Evolutionary conservation across 805 yeast species (phyloP), one percentile per base, ranked within the genome.

Genomic region (Candida piceae): DNA sequence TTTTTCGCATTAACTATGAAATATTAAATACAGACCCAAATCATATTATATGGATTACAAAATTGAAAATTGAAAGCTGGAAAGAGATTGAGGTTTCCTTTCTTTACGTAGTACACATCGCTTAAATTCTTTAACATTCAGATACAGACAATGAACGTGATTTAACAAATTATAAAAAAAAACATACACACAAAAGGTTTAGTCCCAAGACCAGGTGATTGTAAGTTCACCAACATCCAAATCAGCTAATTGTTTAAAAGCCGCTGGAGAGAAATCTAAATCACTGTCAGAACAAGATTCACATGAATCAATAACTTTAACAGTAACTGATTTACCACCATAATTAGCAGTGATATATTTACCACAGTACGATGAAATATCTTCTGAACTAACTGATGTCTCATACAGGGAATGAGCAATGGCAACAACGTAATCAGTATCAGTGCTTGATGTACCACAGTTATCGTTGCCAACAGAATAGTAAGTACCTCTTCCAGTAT

Each of bases 231-330:
- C 79, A 42, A 69, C 60, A 32, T 41, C 59, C 40, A 57, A 46
- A 47, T 66, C 71, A 12, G 78, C 79, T 36, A 75, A 55, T 38
- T 64, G 42, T 7, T 50, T 28, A 42, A 76, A 75, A 4, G 80
- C 80, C 30, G 66, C 35, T n/a, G 78, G 76, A 10, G 79, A 71
- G 35, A 75, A 66, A 50, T 76, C 80, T 38, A 75, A 61, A 48
- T 71, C 75, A 37, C 59, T 38, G 17, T 60, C 59, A 26, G 56
- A 45, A 45, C 80, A 75, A 2, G 71, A 75, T 29, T 51, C 70
- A 52, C 80, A 76, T 15, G 74, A 58, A 53, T 75, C 80, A 16
- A 70, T 76, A 31, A 74, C 78, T 21, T 66, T 69, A 28, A 74
- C 80, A 19, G 57, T 63, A 31, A 74, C 76, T 13, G 74, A 62